Percentiles rank a stretch among this genome's conserved stretches.
Conservation (phyloP, 208 protist species). For the Trypanosoma avium region DNA sequence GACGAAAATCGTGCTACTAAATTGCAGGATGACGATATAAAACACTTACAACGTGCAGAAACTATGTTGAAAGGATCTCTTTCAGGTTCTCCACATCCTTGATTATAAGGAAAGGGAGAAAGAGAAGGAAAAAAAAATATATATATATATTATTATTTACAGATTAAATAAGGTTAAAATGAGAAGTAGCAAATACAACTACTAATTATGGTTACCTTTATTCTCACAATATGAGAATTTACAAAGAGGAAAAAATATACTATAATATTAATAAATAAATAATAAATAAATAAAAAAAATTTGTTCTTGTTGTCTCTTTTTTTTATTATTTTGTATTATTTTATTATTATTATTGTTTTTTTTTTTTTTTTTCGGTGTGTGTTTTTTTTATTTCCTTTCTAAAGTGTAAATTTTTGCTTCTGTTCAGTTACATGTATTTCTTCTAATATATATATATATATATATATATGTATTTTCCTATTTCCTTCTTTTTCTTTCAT, state of each 20-base stretch:
- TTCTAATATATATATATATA: conserved; percentile 4
- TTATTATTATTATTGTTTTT: neutral
- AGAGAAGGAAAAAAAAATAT: neutral
- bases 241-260: no score
- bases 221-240: no score
- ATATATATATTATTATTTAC: neutral
- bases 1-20: conserved; percentile 34
- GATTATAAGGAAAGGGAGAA: neutral
- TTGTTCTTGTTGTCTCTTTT: no score
- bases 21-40: conserved; percentile 38
- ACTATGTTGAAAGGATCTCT: conserved; percentile 27
- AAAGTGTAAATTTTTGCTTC: conserved; percentile 8
- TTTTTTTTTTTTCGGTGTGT: neutral
- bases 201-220: conserved; percentile 4
- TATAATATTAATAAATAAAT: no score
- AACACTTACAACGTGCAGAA: conserved; percentile 33
- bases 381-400: conserved; percentile 7
- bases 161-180: neutral
- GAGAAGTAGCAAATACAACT: neutral
- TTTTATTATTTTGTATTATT: no score
- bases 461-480: conserved; percentile 23
- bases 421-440: conserved; percentile 14
- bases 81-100: conserved; percentile 12
- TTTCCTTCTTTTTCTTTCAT: conserved; percentile 12
- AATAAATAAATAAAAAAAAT: no score